A percentile compares a stretch with the other conserved stretches of the same genome.
Conservation (phyloP, 2,329 filamentous ascomycete species). For the Elsinoe arachidis region DNA sequence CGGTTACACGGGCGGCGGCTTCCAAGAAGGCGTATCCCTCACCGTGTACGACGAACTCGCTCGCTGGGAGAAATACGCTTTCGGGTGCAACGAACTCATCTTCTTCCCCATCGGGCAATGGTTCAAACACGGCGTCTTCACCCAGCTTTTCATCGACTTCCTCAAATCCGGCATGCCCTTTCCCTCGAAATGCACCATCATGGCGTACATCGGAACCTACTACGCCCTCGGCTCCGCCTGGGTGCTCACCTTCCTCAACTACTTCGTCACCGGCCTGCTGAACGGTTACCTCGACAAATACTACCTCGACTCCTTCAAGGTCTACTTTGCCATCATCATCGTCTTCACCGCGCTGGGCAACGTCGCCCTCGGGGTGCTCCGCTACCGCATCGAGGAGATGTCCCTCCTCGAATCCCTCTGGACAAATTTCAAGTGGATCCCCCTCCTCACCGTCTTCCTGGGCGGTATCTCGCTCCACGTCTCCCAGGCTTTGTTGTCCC, state of each 20-base stretch:
- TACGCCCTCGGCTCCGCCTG: constrained; percentile 70
- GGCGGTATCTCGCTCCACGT: constrained; percentile 34
- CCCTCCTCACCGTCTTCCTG: constrained; percentile 33
- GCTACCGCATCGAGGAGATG: constrained; percentile 61
- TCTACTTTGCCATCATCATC: constrained; percentile 72
- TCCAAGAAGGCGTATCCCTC: constrained; percentile 74
- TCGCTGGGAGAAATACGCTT: constrained; percentile 81
- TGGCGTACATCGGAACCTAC: constrained; percentile 72
- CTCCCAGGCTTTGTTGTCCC: constrained; percentile 32
- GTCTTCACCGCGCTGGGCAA: constrained; percentile 71
- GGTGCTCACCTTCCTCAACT: constrained; percentile 65
- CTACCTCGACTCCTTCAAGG: constrained; percentile 69
- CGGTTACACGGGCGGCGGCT: constrained; percentile 65
- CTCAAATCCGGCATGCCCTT: constrained; percentile 64
- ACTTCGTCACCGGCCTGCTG: constrained; percentile 68
- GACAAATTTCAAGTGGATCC: constrained; percentile 59
- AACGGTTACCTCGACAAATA: constrained; percentile 72
- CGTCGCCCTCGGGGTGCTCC: constrained; percentile 60
- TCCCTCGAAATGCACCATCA: constrained; percentile 65
- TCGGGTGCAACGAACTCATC: constrained; percentile 72
- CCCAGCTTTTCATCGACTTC: constrained; percentile 67
- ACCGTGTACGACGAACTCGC: constrained; percentile 79
- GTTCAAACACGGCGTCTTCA: constrained; percentile 66
- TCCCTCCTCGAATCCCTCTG: constrained; percentile 45
- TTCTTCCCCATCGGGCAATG: constrained; percentile 71